A percentile compares a stretch with the other conserved stretches of the same genome.
phyloP scores from a whole-genome alignment of 2,329 filamentous ascomycete genomes.

The Taxawa tesnikishii region DNA sequence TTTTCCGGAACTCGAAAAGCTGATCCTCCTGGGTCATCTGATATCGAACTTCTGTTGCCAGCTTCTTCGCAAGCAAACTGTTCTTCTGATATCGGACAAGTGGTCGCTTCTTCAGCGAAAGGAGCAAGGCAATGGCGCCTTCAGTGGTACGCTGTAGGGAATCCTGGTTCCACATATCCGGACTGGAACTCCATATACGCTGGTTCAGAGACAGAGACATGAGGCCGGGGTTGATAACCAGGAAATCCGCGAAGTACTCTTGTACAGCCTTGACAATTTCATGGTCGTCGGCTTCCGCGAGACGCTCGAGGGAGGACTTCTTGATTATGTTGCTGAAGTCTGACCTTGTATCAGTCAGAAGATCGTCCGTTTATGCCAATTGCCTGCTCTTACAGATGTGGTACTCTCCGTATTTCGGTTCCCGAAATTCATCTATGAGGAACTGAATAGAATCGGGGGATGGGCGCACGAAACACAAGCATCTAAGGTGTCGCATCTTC shows the following conservation, averaged over 20 bases:
- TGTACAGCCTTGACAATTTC: constrained; percentile 91
- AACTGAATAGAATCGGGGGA: constrained; percentile 87
- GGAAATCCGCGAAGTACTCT: constrained; percentile 92
- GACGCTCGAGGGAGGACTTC: constrained; percentile 84
- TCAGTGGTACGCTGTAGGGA: constrained; percentile 77
- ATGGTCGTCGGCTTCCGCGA: constrained; percentile 94
- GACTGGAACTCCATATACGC: constrained; percentile 66
- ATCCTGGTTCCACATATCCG: constrained; percentile 86
- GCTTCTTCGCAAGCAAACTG: constrained; percentile 79
- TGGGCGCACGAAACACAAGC: constrained; percentile 83
- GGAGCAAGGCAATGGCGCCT: constrained; percentile 68
- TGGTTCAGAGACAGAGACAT: constrained; percentile 69
- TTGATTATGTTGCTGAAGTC: constrained; percentile 95
- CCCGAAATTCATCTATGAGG: constrained; percentile 86
- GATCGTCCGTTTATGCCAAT: constrained; percentile 7
- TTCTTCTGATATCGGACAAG: constrained; percentile 88
- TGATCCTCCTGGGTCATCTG: constrained; percentile 92
- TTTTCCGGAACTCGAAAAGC: constrained; percentile 88
- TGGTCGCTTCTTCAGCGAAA: constrained; percentile 93
- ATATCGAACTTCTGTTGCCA: constrained; percentile 86
- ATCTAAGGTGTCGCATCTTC: constrained; percentile 95
- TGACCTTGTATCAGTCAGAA: constrained; percentile 23
- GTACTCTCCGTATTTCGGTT: constrained; percentile 96
- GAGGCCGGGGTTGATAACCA: constrained; percentile 88
- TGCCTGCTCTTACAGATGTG: constrained; percentile 50